phyloP scores from a whole-genome alignment of 495 filamentous ascomycete species.

The Achaetomiella virescens region DNA sequence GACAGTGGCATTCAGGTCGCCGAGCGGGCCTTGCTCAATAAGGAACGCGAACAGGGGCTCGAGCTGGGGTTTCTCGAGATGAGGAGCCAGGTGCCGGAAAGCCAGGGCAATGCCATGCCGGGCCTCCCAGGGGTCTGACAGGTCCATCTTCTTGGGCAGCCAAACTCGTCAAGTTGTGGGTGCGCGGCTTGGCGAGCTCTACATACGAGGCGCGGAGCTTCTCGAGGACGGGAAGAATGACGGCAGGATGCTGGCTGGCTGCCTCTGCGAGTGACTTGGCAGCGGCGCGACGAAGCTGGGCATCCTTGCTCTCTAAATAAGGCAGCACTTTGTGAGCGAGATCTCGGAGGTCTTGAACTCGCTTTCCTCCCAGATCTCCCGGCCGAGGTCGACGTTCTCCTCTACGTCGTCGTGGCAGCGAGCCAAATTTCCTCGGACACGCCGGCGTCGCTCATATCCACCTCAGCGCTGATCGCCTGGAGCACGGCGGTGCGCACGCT shows the following conservation, averaged over 20 bases:
- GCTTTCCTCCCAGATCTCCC: constrained; percentile 91
- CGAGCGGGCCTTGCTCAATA: constrained; percentile 75
- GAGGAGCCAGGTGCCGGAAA: constrained; percentile 68
- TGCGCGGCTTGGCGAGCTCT: constrained; percentile 70
- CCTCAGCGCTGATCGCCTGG: constrained; percentile 84
- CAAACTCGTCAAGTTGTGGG: constrained; percentile 83
- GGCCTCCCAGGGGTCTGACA: constrained; percentile 81
- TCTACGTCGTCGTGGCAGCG: constrained; percentile 83
- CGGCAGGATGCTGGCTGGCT: constrained; percentile 48
- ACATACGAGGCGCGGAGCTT: constrained; percentile 63
- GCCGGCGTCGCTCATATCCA: constrained; percentile 78
- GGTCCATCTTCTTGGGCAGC: constrained; percentile 80
- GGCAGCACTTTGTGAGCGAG: constrained; percentile 61
- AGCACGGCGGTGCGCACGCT: constrained; percentile 79
- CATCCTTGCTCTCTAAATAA: constrained; percentile 71
- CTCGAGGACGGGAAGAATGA: constrained; percentile 46
- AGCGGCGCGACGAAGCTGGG: constrained; percentile 75
- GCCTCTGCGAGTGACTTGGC: constrained; percentile 74
- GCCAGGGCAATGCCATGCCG: constrained; percentile 82
- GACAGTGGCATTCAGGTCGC: constrained; percentile 70
- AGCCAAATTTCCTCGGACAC: constrained; percentile 93
- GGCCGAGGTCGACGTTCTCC: constrained; percentile 78
- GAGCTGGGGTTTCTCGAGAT: constrained; percentile 61
- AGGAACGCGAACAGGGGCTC: constrained; percentile 76
- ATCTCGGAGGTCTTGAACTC: constrained; percentile 61